Evolutionary conservation across 2,329 filamentous ascomycete genomes (phyloP).

Genomic region (Trichoderma oligosporum): DNA sequence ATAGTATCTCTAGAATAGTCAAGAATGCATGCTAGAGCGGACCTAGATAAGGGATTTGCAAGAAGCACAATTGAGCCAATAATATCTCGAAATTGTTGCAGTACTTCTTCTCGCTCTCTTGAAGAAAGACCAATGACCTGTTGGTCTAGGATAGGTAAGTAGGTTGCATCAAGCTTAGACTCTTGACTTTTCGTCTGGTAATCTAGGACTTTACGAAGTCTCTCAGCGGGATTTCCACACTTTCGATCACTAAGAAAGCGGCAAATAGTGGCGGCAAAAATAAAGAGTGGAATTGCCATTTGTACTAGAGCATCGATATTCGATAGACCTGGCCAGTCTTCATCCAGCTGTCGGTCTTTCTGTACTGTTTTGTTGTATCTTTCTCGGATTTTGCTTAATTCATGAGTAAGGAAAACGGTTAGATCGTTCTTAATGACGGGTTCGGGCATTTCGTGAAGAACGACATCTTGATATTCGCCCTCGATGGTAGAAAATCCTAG

Average conservation of each 20-base stretch:
- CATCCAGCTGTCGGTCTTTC: neutral
- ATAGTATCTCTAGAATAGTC: conserved; percentile 22
- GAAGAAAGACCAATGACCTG: neutral
- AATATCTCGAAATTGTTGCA: conserved; percentile 29
- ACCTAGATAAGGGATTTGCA: conserved; percentile 29
- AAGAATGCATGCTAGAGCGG: conserved; percentile 29
- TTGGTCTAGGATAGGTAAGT: conserved; percentile 22
- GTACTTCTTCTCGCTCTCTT: conserved; percentile 7
- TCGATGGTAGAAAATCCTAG: conserved; percentile 33
- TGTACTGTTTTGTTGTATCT: neutral
- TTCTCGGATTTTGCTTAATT: neutral
- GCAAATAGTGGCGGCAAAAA: conserved; percentile 34
- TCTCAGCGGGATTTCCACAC: conserved; percentile 22
- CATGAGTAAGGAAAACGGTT: neutral
- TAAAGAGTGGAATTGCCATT: conserved; percentile 35
- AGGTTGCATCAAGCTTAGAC: conserved; percentile 22
- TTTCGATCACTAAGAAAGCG: conserved; percentile 27
- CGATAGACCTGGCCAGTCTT: conserved; percentile 15
- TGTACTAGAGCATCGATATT: conserved; percentile 20
- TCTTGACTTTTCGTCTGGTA: conserved; percentile 14
- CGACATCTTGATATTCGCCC: conserved; percentile 3
- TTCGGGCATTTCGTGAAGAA: neutral
- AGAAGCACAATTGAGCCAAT: conserved; percentile 34
- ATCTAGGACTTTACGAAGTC: conserved; percentile 27
- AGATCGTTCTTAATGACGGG: neutral